Percentiles rank a stretch among this genome's conserved stretches.
Conservation (phyloP, 2,329 filamentous ascomycete genomes). For the Coniella lustricola region DNA sequence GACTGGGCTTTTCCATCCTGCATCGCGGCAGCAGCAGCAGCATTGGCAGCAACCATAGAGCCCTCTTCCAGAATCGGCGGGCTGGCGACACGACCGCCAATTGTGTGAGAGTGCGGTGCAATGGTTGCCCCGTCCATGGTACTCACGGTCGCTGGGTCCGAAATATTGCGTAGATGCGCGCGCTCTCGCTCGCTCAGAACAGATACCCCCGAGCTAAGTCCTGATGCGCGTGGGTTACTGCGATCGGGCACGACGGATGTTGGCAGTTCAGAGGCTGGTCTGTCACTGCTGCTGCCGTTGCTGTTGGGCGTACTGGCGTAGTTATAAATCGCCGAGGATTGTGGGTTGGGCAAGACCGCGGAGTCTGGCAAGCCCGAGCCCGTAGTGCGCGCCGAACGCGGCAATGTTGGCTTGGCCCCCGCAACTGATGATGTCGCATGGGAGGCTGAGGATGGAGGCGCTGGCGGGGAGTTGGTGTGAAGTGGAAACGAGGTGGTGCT, state of each 20-base stretch:
- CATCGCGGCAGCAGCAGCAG: neutral
- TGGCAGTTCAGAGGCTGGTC: constrained; percentile 4
- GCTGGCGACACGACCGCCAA: constrained; percentile 1
- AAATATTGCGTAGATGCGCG: constrained; percentile 34
- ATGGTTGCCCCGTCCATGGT: constrained; percentile 20
- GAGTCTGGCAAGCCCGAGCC: constrained; percentile 6
- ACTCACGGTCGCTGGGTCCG: constrained; percentile 32
- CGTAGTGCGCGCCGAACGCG: neutral
- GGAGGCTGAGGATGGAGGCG: constrained; percentile 7
- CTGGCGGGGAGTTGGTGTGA: constrained; percentile 1
- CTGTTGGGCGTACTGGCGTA: no score
- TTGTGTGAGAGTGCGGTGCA: constrained; percentile 3
- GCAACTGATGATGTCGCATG: constrained; percentile 2
- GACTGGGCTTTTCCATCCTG: constrained; percentile 14
- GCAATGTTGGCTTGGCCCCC: neutral
- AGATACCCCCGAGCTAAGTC: constrained; percentile 32
- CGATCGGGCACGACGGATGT: neutral
- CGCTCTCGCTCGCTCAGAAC: constrained; percentile 34
- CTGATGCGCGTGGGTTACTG: constrained; percentile 9
- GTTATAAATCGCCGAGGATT: no score
- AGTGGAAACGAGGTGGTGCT: constrained; percentile 19
- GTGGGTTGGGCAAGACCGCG: constrained; percentile 11
- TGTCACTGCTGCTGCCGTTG: constrained; percentile 8
- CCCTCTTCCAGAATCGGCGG: constrained; percentile 9
- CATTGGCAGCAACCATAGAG: neutral